These are phyloP conservation scores for Hypomontagnella monticulosa DNA, from an alignment of 495 filamentous ascomycete genomes.

Conservation along the genomic window DNA sequence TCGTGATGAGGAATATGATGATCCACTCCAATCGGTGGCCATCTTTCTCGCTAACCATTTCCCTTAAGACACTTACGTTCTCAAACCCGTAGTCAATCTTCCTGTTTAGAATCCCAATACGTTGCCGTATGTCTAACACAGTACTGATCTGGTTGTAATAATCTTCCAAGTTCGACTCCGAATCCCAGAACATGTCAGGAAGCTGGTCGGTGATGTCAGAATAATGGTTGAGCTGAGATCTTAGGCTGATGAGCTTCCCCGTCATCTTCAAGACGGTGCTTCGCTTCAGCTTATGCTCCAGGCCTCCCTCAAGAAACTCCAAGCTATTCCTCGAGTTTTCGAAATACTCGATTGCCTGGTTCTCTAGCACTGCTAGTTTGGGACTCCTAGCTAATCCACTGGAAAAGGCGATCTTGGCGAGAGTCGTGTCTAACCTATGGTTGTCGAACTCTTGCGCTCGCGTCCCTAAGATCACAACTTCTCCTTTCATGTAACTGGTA, in stretches of 20 bases:
- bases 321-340: constrained; percentile 70
- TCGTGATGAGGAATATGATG: constrained; percentile 91
- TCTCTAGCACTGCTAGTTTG: constrained; percentile 95
- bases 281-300: constrained; percentile 71
- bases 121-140: constrained; percentile 89
- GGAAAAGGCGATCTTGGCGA: constrained; percentile 96
- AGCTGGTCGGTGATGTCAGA: constrained; percentile 95
- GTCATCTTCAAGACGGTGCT: constrained; percentile 90
- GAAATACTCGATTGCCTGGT: constrained; percentile 82
- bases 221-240: constrained; percentile 95
- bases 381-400: constrained; percentile 93
- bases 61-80: constrained; percentile 88
- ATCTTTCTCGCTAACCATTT: constrained; percentile 89
- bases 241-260: constrained; percentile 87
- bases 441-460: constrained; percentile 54
- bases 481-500: constrained; percentile 82
- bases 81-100: constrained; percentile 98
- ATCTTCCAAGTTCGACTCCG: constrained; percentile 81
- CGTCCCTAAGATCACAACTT: constrained; percentile 89
- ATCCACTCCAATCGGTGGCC: constrained; percentile 92
- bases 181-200: constrained; percentile 98
- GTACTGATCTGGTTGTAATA: constrained; percentile 95
- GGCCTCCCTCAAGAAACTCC: constrained; percentile 79
- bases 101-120: constrained; percentile 92
- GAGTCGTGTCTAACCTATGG: constrained; percentile 72